Percentiles rank a stretch among this genome's conserved stretches.
Evolutionary conservation across 768 basidiomycete genomes (phyloP).

Genomic region (Trametes maxima): DNA sequence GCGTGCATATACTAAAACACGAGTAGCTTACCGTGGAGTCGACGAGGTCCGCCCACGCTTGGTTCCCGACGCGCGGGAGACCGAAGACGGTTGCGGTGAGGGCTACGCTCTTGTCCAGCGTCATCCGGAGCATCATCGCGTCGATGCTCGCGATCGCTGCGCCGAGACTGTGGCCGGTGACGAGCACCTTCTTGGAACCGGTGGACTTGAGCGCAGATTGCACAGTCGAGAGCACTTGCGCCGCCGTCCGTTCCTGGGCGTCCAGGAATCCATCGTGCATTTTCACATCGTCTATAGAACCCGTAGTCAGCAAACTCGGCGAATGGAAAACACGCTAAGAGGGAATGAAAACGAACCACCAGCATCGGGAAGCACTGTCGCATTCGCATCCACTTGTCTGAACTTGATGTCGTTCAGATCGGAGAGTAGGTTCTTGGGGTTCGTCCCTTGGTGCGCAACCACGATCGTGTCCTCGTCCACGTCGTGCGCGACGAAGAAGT

Average conservation of each 20-base stretch:
- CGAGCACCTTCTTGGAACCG: constrained; percentile 40
- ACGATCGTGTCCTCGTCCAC: constrained; percentile 37
- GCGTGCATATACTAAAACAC: neutral
- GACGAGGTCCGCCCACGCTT: constrained; percentile 46
- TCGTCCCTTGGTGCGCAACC: constrained; percentile 47
- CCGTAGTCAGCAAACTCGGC: neutral
- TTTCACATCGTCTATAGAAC: constrained; percentile 29
- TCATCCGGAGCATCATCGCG: constrained; percentile 41
- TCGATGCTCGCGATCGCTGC: constrained; percentile 51
- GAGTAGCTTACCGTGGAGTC: constrained; percentile 34
- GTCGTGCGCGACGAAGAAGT: constrained; percentile 43
- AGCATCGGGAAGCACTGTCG: constrained; percentile 35
- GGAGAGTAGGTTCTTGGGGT: constrained; percentile 38
- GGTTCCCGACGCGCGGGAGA: constrained; percentile 49
- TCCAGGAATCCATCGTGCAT: constrained; percentile 45
- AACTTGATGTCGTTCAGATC: constrained; percentile 41
- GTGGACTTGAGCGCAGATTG: constrained; percentile 33
- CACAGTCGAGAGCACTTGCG: constrained; percentile 36
- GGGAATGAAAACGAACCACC: constrained; percentile 24
- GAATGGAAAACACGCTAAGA: neutral
- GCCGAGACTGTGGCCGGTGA: constrained; percentile 38
- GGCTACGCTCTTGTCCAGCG: constrained; percentile 37
- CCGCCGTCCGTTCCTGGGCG: constrained; percentile 43
- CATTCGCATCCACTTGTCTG: constrained; percentile 32
- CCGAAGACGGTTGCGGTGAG: constrained; percentile 43